A percentile compares a stretch with the other conserved stretches of the same genome.
Conservation (phyloP, 2,329 filamentous ascomycete species). For the Monilinia fructicola region DNA sequence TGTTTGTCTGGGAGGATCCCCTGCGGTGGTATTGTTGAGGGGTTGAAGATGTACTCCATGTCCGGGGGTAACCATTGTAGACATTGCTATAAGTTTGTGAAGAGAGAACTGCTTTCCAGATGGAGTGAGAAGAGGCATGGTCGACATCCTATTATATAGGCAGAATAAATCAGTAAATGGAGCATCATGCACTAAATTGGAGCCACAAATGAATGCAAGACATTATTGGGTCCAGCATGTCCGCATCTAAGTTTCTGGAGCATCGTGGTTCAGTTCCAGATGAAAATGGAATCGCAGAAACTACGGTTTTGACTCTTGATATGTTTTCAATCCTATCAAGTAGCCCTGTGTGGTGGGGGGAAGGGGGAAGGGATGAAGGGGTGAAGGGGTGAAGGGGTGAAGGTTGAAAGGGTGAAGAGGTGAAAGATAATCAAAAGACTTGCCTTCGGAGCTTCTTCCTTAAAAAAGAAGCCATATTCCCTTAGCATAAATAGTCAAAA, state of each 20-base stretch:
- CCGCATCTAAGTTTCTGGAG: background rate
- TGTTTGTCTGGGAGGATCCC: slow-evolving; percentile 35
- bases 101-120: slow-evolving; percentile 39
- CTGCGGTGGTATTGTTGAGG: slow-evolving; percentile 18
- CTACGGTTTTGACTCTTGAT: background rate
- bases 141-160: slow-evolving; percentile 17
- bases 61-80: slow-evolving; percentile 38
- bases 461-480: no score
- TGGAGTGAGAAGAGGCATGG: slow-evolving; percentile 33
- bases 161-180: slow-evolving; percentile 16
- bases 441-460: no score
- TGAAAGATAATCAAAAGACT: no score
- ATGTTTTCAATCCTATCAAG: background rate
- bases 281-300: background rate
- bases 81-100: slow-evolving; percentile 41
- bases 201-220: slow-evolving; percentile 20
- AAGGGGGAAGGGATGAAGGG: background rate
- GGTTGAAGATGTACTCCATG: slow-evolving; percentile 32
- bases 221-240: background rate
- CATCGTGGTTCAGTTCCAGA: background rate
- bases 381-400: no score
- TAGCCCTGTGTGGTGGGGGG: slow-evolving; percentile 11
- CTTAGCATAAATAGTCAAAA: no score
- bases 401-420: no score
- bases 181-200: slow-evolving; percentile 1